Conservation (phyloP, 148 eudicot genomes). For the Drosera capensis region DNA sequence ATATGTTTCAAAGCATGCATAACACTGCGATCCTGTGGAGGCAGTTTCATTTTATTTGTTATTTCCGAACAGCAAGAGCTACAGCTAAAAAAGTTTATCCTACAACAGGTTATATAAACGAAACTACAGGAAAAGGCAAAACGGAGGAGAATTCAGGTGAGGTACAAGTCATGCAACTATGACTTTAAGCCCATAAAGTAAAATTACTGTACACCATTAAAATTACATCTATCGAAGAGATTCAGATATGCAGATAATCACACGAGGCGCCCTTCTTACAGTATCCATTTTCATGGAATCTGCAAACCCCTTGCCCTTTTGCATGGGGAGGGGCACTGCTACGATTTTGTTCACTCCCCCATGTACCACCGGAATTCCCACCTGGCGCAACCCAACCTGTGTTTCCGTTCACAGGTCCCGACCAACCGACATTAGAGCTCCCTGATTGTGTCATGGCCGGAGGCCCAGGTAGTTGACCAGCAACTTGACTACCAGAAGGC, state of each 20-base stretch:
- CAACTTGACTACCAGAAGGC: not conserved
- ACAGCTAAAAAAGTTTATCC: too few species aligned
- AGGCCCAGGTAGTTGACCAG: slow-evolving; percentile 16
- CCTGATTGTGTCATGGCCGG: slow-evolving; percentile 30
- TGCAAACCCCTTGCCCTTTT: slow-evolving; percentile 17
- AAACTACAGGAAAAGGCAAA: too few species aligned
- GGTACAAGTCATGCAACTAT: not conserved
- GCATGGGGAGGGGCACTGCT: slow-evolving; percentile 9
- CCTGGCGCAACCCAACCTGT: slow-evolving; percentile 26
- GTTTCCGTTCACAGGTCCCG: slow-evolving; percentile 22
- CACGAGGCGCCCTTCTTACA: slow-evolving; percentile 40
- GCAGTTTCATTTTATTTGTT: too few species aligned
- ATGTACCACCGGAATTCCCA: slow-evolving; percentile 22
- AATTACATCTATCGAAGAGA: not conserved
- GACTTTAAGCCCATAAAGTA: not conserved
- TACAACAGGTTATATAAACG: too few species aligned
- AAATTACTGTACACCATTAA: slow-evolving; percentile 7
- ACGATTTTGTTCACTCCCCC: slow-evolving; percentile 33
- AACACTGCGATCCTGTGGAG: too few species aligned
- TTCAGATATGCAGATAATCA: slow-evolving; percentile 18
- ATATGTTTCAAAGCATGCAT: too few species aligned
- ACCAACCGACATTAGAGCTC: slow-evolving; percentile 30
- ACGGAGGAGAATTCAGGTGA: too few species aligned
- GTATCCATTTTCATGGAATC: slow-evolving; percentile 23
- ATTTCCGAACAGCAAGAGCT: too few species aligned